Evolutionary conservation across 495 filamentous ascomycete genomes (phyloP).

Genomic region (Penicillium angulare): DNA sequence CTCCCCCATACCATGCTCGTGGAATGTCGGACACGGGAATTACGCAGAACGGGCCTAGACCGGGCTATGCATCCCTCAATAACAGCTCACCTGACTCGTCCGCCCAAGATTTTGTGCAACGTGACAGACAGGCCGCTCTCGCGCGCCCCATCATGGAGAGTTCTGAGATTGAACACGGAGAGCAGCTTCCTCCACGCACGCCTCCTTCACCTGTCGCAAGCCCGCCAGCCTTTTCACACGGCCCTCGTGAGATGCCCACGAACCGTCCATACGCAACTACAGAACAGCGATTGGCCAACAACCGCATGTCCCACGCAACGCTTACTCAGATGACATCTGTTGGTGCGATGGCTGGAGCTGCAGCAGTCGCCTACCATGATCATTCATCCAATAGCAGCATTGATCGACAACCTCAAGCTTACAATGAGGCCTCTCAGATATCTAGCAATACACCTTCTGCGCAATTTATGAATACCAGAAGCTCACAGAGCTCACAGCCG

Average conservation of each 20-base stretch:
- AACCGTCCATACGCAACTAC: constrained; percentile 67
- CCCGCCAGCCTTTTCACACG: constrained; percentile 76
- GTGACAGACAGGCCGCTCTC: constrained; percentile 17
- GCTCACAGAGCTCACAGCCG: constrained; percentile 7
- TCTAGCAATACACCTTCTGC: background rate
- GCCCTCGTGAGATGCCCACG: constrained; percentile 62
- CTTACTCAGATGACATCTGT: constrained; percentile 72
- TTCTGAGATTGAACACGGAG: constrained; percentile 56
- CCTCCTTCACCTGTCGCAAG: constrained; percentile 70
- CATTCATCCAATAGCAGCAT: constrained; percentile 20
- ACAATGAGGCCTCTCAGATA: background rate
- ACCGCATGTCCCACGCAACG: constrained; percentile 76
- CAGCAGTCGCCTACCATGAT: constrained; percentile 32
- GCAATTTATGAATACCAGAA: background rate
- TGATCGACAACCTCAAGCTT: constrained; percentile 6
- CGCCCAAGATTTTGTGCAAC: constrained; percentile 43
- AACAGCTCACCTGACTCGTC: constrained; percentile 35
- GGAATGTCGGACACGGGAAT: constrained; percentile 55
- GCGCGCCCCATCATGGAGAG: constrained; percentile 45
- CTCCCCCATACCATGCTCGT: constrained; percentile 43
- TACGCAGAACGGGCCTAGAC: constrained; percentile 17
- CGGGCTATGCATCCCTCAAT: constrained; percentile 24
- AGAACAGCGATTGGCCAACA: constrained; percentile 75
- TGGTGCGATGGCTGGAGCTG: constrained; percentile 45
- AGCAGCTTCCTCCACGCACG: constrained; percentile 54